Conservation (phyloP, 179 eudicot species). For the Sideroxylon spinosum region DNA sequence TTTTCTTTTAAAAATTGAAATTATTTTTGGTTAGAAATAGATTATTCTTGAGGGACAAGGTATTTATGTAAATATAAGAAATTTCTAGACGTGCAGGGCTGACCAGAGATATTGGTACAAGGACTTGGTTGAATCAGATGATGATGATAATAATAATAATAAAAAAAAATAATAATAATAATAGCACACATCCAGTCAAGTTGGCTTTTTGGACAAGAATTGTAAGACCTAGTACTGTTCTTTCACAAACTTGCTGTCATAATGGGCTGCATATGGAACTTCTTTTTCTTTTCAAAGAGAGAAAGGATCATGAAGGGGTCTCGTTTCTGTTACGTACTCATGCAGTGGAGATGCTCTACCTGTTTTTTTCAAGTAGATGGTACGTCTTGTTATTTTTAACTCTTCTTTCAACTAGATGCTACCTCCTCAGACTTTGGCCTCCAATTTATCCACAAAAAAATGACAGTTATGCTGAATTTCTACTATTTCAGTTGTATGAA, state of each 20-base stretch:
- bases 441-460: neutral
- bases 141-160: too few species aligned
- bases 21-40: neutral
- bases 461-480: neutral
- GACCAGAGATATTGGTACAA: neutral
- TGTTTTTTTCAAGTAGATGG: neutral
- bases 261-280: neutral
- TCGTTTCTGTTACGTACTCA: neutral
- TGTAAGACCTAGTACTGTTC: neutral
- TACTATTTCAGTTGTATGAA: neutral
- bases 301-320: neutral
- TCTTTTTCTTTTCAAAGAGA: neutral
- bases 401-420: neutral
- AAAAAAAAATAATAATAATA: neutral
- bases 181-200: neutral
- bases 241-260: neutral
- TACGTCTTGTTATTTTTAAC: neutral
- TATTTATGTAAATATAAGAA: too few species aligned
- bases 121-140: neutral
- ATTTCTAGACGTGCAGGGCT: neutral
- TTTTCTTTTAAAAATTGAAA: neutral
- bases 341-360: neutral
- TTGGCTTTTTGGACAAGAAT: neutral
- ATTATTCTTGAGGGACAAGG: neutral
- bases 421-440: too few species aligned